Conservation (phyloP, 2,329 filamentous ascomycete genomes). For the Cladosporium velox region DNA sequence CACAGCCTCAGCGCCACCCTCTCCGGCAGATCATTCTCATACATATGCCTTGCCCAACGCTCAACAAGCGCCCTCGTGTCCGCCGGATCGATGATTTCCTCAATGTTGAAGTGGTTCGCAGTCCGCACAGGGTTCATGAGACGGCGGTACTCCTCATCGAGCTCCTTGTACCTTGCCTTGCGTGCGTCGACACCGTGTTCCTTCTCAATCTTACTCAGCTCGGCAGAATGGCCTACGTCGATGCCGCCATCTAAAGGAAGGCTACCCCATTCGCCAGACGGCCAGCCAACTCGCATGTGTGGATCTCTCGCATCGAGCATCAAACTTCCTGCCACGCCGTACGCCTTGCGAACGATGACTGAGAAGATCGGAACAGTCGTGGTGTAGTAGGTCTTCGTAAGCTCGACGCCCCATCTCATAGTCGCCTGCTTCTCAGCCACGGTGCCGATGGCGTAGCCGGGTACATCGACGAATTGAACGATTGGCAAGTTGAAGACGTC, state of each 20-base stretch:
- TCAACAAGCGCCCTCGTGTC: slow-evolving; percentile 58
- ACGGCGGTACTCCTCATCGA: slow-evolving; percentile 61
- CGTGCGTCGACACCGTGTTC: slow-evolving; percentile 52
- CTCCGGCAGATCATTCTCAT: slow-evolving; percentile 54
- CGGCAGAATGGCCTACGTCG: slow-evolving; percentile 63
- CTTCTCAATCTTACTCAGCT: slow-evolving; percentile 57
- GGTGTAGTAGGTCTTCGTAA: slow-evolving; percentile 63
- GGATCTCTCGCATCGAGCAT: slow-evolving; percentile 66
- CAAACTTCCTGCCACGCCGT: slow-evolving; percentile 64
- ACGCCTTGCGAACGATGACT: slow-evolving; percentile 62
- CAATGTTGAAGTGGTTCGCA: slow-evolving; percentile 63
- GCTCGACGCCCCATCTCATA: slow-evolving; percentile 64
- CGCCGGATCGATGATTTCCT: slow-evolving; percentile 66
- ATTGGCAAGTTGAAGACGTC: slow-evolving; percentile 67
- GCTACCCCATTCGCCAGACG: slow-evolving; percentile 63
- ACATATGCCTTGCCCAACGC: slow-evolving; percentile 59
- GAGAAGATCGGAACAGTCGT: slow-evolving; percentile 65
- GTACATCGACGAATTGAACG: slow-evolving; percentile 64
- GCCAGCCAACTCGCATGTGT: slow-evolving; percentile 63
- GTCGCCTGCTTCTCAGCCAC: slow-evolving; percentile 63
- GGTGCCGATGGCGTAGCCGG: slow-evolving; percentile 65
- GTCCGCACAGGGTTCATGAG: slow-evolving; percentile 67
- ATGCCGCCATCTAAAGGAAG: slow-evolving; percentile 65
- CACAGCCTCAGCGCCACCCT: slow-evolving; percentile 47
- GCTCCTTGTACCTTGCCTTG: slow-evolving; percentile 54